These are phyloP conservation scores for Diaporthe humulicola DNA, from an alignment of 2,329 filamentous ascomycete species.

Conservation along the genomic window DNA sequence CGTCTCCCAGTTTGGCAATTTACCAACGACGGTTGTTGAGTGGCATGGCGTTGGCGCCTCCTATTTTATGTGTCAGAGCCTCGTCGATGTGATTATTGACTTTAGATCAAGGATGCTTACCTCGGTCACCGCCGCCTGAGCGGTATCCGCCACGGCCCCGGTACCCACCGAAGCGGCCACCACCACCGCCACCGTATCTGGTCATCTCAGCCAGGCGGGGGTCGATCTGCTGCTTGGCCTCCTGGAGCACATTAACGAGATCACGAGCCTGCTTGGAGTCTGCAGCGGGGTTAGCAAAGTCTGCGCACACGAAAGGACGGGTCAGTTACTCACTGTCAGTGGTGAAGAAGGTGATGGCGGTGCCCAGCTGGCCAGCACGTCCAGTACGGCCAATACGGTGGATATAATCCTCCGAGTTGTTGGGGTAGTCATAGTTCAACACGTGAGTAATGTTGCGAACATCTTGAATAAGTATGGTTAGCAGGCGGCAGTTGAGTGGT, in stretches of 20 bases:
- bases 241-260: conserved; percentile 89
- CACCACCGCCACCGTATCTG: conserved; percentile 88
- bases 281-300: conserved; percentile 58
- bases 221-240: conserved; percentile 98
- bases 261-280: conserved; percentile 97
- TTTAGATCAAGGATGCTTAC: conserved; percentile 41
- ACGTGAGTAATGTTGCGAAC: conserved; percentile 99
- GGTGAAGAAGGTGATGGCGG: conserved; percentile 98
- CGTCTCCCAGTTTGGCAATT: conserved; percentile 40
- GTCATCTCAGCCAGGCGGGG: conserved; percentile 96
- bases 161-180: conserved; percentile 80
- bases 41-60: conserved; percentile 63
- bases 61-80: conserved; percentile 40
- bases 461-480: conserved; percentile 90
- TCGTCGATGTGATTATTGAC: conserved; percentile 32
- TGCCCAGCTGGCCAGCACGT: conserved; percentile 93
- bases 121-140: conserved; percentile 56
- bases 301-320: not conserved
- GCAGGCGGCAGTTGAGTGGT: conserved; percentile 69
- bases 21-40: conserved; percentile 66
- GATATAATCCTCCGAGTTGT: conserved; percentile 99
- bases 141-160: conserved; percentile 67
- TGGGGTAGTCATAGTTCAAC: conserved; percentile 99
- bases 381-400: conserved; percentile 97
- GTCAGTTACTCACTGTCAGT: conserved; percentile 87